Conservation (phyloP, 192 early-diverging fungal species). For the Backusella morwellensis region DNA sequence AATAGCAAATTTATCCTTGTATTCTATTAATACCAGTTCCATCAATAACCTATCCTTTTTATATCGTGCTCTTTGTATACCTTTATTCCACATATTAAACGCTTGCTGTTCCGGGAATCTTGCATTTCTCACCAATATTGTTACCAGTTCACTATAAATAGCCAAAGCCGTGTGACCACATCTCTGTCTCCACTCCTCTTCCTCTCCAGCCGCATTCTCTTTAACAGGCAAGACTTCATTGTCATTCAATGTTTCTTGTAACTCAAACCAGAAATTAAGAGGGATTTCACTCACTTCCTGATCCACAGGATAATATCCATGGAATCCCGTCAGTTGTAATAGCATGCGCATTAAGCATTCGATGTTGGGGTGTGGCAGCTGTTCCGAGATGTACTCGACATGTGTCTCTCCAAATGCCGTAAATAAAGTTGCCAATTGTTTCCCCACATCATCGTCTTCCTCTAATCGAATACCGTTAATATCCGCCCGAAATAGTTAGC, state of each 20-base stretch:
- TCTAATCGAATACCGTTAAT: slow-evolving; percentile 25
- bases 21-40: slow-evolving; percentile 28
- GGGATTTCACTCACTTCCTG: slow-evolving; percentile 70
- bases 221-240: slow-evolving; percentile 33
- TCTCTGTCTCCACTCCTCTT: slow-evolving; percentile 14
- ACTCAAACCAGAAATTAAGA: slow-evolving; percentile 70
- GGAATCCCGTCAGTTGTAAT: slow-evolving; percentile 66
- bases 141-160: slow-evolving; percentile 52
- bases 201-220: background rate
- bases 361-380: slow-evolving; percentile 45
- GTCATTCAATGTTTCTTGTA: slow-evolving; percentile 70
- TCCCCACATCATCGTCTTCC: slow-evolving; percentile 47
- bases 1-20: slow-evolving; percentile 54
- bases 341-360: slow-evolving; percentile 48
- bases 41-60: background rate
- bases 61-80: slow-evolving; percentile 4
- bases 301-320: slow-evolving; percentile 65
- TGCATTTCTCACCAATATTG: slow-evolving; percentile 54
- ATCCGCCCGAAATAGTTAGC: too few relatives aligned
- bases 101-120: slow-evolving; percentile 50
- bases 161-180: slow-evolving; percentile 36
- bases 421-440: slow-evolving; percentile 46
- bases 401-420: slow-evolving; percentile 58
- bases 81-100: slow-evolving; percentile 57
- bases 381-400: slow-evolving; percentile 45